Base-by-base conservation (phyloP, 768 basidiomycete species). In the Lanmaoa rubissima region DNA sequence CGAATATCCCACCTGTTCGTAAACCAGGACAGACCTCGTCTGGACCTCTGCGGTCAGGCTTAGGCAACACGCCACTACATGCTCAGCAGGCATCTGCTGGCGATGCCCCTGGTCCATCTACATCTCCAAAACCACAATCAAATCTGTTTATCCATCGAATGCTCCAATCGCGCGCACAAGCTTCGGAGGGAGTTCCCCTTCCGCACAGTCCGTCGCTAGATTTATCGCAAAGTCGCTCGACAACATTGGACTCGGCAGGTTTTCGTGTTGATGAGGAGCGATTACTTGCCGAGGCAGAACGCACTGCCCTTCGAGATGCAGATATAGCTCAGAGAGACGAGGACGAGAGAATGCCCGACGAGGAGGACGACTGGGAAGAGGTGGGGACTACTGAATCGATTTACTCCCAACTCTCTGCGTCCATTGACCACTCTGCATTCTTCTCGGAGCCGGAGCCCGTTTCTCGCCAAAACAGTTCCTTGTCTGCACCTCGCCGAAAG, bases 401-500 rank as follows among this genome's bases (percentile, higher is more conserved):
- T 7, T 70, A 70, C 47, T 70, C 70, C 4, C 69, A 70, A 51
- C 34, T 16, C 6, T 70, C 70, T 41, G 69, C 66, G 13, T 38
- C 51, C 1, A 1, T 59, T 4, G 63, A 68, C 19, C 63, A 68
- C 24, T 13, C 53, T 5, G 16, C 24, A 2, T 54, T 45, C 11
- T 31, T 59, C 2, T 39, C 59, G 21, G 55, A 52, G 2, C 39
- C 47, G 21, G 55, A 52, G 2, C 39, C 47, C 14, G 1, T 36
- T 31, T 50, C 63, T 44, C 51, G 48, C 41, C 57, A 35, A 21
- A 42, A 47, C 12, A 43, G 39, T 35, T 7, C 50, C 28, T 12
- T 9, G 16, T 48, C 54, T 13, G 1, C 46, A 1, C 16, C 48
- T n/a, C 67, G 55, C 46, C 55, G 56, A 34, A 58, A 26, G 51